Base-by-base conservation (phyloP, 768 basidiomycete species). In the Rhodotorula toruloides region DNA sequence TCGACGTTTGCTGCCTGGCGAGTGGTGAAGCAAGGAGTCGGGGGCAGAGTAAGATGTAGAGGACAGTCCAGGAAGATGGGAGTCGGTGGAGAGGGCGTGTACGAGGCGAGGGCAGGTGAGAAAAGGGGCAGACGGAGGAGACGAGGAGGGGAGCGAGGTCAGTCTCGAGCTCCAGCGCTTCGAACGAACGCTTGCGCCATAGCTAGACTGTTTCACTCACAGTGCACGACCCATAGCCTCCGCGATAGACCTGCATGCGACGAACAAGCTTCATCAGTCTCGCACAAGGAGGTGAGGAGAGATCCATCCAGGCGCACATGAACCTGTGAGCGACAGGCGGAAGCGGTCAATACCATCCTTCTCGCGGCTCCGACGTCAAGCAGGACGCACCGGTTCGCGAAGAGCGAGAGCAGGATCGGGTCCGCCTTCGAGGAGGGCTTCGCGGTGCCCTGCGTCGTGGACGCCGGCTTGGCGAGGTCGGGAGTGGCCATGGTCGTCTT, bases 211-310 rank as follows among this genome's bases (percentile, higher is more conserved):
- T n/a, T n/a, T n/a, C n/a, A n/a, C 53, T 37, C 4, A 54, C 27
- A 66, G 48, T 1, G 54, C 54, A 12, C 65, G 37, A 8, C 58
- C 58, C 48, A 55, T 54, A 7, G 58, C 58, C 46, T 66, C 58
- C 10, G 59, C 58, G 22, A 96, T 90, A 74, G 90, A 90, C 93
- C 96, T 96, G 80, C 96, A 92, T 44, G 93, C 87, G 47, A 31
- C 9, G 3, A 19, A 22, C 42, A n/a, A n/a, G n/a, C n/a, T n/a
- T n/a, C n/a, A n/a, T n/a, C n/a, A n/a, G n/a, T n/a, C n/a, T n/a
- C n/a, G n/a, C n/a, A n/a, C n/a, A n/a, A n/a, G n/a, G 29, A 40
- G 40, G 40, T 40, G 40, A 10, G 40, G n/a, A n/a, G n/a, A n/a
- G n/a, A n/a, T n/a, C n/a, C 44, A 25, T 46, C 25, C 22, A 4